phyloP scores from a whole-genome alignment of 441 rosid species.

The Eutrema salsugineum region DNA sequence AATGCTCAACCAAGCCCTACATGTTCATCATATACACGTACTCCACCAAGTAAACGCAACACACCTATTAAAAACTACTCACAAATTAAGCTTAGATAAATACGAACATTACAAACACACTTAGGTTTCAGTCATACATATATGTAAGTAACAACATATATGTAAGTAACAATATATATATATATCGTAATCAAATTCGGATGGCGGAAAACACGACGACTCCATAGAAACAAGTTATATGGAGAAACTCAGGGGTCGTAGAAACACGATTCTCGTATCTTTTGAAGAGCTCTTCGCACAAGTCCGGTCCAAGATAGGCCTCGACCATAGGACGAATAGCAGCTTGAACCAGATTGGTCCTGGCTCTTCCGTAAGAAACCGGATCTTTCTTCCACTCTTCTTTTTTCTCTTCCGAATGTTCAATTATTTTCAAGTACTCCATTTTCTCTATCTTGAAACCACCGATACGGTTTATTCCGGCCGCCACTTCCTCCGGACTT shows the following conservation, averaged over 20 bases:
- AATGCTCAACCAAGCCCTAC: background rate
- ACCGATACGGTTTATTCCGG: constrained; percentile 36
- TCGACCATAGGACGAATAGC: constrained; percentile 45
- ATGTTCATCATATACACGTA: background rate
- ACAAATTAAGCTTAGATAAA: background rate
- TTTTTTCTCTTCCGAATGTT: constrained; percentile 42
- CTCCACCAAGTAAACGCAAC: background rate
- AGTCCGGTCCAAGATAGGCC: constrained; percentile 43
- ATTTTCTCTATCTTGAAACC: constrained; percentile 47
- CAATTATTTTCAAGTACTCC: constrained; percentile 41
- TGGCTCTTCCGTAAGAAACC: constrained; percentile 47
- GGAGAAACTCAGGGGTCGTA: constrained; percentile 36
- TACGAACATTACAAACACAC: background rate
- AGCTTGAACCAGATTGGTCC: constrained; percentile 48
- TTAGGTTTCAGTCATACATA: background rate
- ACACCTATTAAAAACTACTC: background rate
- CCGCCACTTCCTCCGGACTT: constrained; percentile 49
- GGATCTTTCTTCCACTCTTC: constrained; percentile 50
- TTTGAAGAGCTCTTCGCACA: constrained; percentile 40
- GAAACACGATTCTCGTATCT: constrained; percentile 40
- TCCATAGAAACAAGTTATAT: constrained; percentile 45
- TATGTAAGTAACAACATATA: background rate
- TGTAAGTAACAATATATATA: background rate
- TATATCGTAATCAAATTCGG: constrained; percentile 23
- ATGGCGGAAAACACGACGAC: constrained; percentile 38